Conservation (phyloP, 139 green algal species). For the Tetratostichococcus sp. region DNA sequence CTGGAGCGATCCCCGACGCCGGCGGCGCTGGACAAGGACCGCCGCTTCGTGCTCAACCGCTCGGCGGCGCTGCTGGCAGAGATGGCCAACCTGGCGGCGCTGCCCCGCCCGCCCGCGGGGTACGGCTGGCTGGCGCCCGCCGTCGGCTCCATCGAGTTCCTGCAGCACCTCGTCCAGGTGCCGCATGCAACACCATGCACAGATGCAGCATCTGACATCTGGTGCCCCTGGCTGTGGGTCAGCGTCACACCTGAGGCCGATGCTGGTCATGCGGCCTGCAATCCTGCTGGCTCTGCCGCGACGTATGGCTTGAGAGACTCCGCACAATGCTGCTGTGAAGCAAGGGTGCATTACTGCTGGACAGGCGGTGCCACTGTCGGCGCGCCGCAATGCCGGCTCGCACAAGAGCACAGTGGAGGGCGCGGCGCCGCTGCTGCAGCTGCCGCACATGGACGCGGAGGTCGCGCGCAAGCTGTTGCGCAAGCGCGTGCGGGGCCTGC, state of each 20-base stretch:
- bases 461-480: conserved; percentile 58
- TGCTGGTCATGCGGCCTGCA: too few species aligned
- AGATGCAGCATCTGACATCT: too few species aligned
- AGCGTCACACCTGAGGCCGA: too few species aligned
- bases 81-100: conserved; percentile 71
- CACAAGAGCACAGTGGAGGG: conserved; percentile 12
- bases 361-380: conserved; percentile 18
- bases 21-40: conserved; percentile 49
- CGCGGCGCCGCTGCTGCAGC: conserved; percentile 58
- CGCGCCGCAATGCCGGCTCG: background rate
- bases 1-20: conserved; percentile 61
- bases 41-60: conserved; percentile 61
- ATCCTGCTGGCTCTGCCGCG: too few species aligned
- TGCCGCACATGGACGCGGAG: conserved; percentile 68
- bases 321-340: too few species aligned
- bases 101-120: conserved; percentile 43
- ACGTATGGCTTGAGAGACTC: too few species aligned
- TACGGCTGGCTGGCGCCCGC: conserved; percentile 77
- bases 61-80: conserved; percentile 69
- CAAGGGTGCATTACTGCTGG: too few species aligned
- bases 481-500: conserved; percentile 48
- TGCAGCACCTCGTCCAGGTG: conserved; percentile 75
- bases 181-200: too few species aligned
- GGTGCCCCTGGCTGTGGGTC: too few species aligned
- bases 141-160: conserved; percentile 69